A percentile compares a stretch with the other conserved stretches of the same genome.
These are phyloP conservation scores for Akanthomyces uredinophilus DNA, from an alignment of 2,329 filamentous ascomycete species.

Conservation along the genomic window DNA sequence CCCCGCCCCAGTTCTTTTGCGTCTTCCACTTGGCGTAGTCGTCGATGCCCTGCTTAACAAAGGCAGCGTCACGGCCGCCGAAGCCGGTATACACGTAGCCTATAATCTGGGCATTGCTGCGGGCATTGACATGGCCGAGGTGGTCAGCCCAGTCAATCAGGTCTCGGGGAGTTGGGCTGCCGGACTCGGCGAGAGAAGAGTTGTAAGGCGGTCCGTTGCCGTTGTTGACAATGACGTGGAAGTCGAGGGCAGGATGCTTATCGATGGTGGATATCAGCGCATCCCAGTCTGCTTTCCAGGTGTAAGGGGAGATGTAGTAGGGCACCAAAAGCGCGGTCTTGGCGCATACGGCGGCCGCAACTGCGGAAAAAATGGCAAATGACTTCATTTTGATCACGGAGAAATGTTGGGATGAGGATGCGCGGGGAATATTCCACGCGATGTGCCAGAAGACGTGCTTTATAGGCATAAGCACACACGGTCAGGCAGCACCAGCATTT, in stretches of 20 bases:
- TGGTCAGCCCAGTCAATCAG: not conserved
- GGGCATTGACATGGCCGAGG: not conserved
- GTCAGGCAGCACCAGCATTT: not conserved
- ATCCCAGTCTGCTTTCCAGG: not conserved
- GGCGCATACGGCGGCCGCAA: not conserved
- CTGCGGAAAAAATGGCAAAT: not conserved
- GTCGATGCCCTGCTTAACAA: not conserved
- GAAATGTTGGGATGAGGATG: too few species aligned
- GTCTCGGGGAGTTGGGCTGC: not conserved
- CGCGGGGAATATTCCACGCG: not conserved
- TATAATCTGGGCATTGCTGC: not conserved
- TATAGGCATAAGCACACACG: not conserved
- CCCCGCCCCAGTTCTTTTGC: not conserved
- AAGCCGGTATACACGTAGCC: slow-evolving; percentile 6
- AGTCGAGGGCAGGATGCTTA: slow-evolving; percentile 4
- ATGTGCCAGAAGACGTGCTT: not conserved
- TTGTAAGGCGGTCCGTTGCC: not conserved
- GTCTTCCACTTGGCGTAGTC: not conserved
- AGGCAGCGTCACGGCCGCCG: not conserved
- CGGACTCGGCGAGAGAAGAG: not conserved
- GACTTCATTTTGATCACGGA: not conserved
- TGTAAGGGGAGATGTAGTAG: not conserved
- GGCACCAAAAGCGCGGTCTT: slow-evolving; percentile 4
- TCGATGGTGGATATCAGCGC: not conserved
- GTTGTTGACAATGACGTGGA: slow-evolving; percentile 6